phyloP scores from a whole-genome alignment of 352 stramenopile species.

The Peronospora destructor region DNA sequence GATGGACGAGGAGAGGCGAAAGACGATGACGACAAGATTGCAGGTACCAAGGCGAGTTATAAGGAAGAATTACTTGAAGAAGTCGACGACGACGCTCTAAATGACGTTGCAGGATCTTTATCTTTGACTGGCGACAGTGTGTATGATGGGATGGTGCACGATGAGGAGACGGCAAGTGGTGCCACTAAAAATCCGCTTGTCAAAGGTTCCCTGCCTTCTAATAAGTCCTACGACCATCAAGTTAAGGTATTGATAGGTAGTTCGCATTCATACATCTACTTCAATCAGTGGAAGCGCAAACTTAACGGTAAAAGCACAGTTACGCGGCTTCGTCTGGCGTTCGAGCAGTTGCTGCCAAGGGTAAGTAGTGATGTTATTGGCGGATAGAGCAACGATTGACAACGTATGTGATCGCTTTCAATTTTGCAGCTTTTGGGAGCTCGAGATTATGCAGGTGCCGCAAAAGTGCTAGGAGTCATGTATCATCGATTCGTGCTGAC shows the following conservation, averaged over 20 bases:
- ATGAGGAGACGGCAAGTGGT: background rate
- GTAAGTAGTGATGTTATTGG: slow-evolving; percentile 20
- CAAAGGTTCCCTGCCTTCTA: slow-evolving; percentile 14
- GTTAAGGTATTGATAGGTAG: slow-evolving; percentile 20
- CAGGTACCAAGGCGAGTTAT: background rate
- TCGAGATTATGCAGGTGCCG: slow-evolving; percentile 61
- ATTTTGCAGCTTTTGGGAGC: slow-evolving; percentile 48
- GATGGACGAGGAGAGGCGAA: background rate
- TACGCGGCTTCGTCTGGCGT: slow-evolving; percentile 33
- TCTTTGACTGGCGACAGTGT: background rate
- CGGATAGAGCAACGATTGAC: background rate
- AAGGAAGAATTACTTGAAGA: background rate
- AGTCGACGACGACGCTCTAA: background rate
- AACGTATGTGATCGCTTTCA: background rate
- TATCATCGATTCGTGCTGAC: slow-evolving; percentile 62
- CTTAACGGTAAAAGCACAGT: slow-evolving; percentile 22
- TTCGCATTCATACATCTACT: slow-evolving; percentile 25
- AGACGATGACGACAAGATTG: background rate
- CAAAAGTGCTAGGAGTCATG: slow-evolving; percentile 55
- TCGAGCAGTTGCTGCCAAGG: slow-evolving; percentile 43
- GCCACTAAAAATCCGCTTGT: slow-evolving; percentile 23
- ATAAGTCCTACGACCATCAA: slow-evolving; percentile 34
- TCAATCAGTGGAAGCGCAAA: slow-evolving; percentile 48
- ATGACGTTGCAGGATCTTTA: background rate
- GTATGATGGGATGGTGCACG: background rate